Base-by-base conservation (phyloP, 805 yeast species). In the Wickerhamiella cacticola region DNA sequence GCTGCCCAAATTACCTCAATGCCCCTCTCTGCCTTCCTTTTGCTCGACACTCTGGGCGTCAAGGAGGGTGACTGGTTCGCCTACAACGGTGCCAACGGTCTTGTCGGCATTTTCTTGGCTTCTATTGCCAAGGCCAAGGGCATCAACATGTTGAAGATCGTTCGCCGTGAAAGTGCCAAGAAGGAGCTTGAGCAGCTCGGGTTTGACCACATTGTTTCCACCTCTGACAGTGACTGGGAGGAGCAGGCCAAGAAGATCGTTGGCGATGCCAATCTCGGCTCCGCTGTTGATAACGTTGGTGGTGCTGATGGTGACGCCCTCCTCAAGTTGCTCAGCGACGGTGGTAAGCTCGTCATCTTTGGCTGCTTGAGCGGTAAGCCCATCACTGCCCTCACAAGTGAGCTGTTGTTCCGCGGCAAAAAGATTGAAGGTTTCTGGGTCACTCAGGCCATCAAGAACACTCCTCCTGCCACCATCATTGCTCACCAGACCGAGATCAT, bases 51-150 rank as follows among this genome's bases (percentile, higher is more conserved):
- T 21, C 34, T 45, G 3, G 43, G 39, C 2, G 34, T 45, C 13
- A 15, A 45, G 28, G 29, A 23, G 38, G 48, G 48, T 16, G 48
- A 45, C 36, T 45, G 48, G 48, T 36, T 45, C 24, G 48, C 28
- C 23, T 45, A 23, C 31, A 45, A 45, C 21, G 38, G 35, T 13
- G 48, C 48, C 43, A 45, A 45, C 19, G 48, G 48, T 19, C 39
- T 38, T 23, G 48, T 45, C 2, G 48, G 48, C 5, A 38, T 21
- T 16, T 25, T 45, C 22, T 21, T 38, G 24, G 48, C 48, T 18
- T 24, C 18, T 3, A 9, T 45, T 18, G 48, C 48, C 29, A 45
- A 45, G 23, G 41, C 38, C 5, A 33, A 41, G 31, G 48, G 48
- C 28, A 35, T 45, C 42, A 45, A 45, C 15, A 45, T 45, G 48